phyloP scores from a whole-genome alignment of 2,329 filamentous ascomycete species.

The Monosporascus sp. region DNA sequence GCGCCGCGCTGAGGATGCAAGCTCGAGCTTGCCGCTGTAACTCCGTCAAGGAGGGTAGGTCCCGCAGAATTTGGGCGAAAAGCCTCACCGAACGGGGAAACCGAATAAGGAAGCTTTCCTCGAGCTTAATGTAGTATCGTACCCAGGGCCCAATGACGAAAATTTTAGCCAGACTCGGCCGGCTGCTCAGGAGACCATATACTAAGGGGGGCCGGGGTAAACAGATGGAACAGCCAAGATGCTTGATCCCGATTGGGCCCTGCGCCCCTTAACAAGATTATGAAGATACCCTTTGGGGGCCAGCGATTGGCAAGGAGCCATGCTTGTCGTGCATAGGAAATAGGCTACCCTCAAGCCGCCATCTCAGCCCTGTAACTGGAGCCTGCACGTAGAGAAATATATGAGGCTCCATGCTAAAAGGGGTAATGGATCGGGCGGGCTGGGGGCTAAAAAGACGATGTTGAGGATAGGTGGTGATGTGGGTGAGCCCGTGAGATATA shows the following conservation, averaged over 20 bases:
- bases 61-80: neutral
- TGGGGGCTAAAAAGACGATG: slow-evolving; percentile 12
- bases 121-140: neutral
- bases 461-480: neutral
- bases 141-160: neutral
- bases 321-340: slow-evolving; percentile 19
- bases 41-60: neutral
- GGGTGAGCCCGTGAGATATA: neutral
- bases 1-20: neutral
- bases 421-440: slow-evolving; percentile 13
- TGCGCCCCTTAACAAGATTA: neutral
- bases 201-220: neutral
- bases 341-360: slow-evolving; percentile 14
- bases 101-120: neutral
- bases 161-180: neutral
- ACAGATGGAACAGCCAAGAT: neutral
- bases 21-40: neutral
- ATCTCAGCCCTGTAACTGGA: slow-evolving; percentile 14
- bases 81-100: neutral
- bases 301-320: slow-evolving; percentile 16
- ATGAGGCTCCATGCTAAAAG: slow-evolving; percentile 19
- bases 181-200: neutral
- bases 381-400: slow-evolving; percentile 7
- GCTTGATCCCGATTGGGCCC: neutral
- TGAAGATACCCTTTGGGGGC: slow-evolving; percentile 12